Evolutionary conservation across 495 filamentous ascomycete genomes (phyloP), one percentile per base, ranked within the genome.

Genomic region (Hapsidospora chrysogenum): DNA sequence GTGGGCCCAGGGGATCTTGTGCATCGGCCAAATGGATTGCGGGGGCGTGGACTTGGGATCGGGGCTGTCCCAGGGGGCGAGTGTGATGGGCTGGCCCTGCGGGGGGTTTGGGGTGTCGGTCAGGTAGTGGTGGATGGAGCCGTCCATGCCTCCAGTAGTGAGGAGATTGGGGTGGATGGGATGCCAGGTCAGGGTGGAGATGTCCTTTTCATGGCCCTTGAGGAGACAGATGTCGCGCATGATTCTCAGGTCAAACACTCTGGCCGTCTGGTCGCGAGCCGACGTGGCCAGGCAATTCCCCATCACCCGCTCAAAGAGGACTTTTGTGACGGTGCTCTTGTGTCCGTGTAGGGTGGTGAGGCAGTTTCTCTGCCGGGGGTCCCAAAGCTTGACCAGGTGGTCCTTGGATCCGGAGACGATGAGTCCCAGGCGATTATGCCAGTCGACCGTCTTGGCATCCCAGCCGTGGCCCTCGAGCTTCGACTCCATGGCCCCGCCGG

Each of bases 381-480:
- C 89, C 89, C 89, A 97, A 33, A 97, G 73, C 49, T 96, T 96
- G 44, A 97, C 85, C 28, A 86, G 63, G 57, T 95, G 87, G 47
- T 97, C 89, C 54, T 97, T 97, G 5, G 87, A 95, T 17, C 89
- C 89, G 2, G 89, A 96, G 23, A 94, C 89, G 28, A 97, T 66
- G 8, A 97, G 56, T 1, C 89, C 89, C 58, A 92, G 96, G 1
- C 78, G 85, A 4, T 89, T 87, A 59, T 97, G 89, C 89, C 89
- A 97, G 51, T 97, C 89, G 31, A 86, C 86, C 17, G 74, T 79
- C 51, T 94, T 94, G 10, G 81, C 84, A 50, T 97, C 89, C 89
- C 89, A 97, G 36, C 83, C 79, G 51, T 97, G 89, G 11, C 87
- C 89, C 19, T 75, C 73, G 4, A 97, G 56, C 1, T 78, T 76